Evolutionary conservation across 345 rosid species (phyloP), one percentile per base, ranked within the genome.

Genomic region (Salix dunnii): DNA sequence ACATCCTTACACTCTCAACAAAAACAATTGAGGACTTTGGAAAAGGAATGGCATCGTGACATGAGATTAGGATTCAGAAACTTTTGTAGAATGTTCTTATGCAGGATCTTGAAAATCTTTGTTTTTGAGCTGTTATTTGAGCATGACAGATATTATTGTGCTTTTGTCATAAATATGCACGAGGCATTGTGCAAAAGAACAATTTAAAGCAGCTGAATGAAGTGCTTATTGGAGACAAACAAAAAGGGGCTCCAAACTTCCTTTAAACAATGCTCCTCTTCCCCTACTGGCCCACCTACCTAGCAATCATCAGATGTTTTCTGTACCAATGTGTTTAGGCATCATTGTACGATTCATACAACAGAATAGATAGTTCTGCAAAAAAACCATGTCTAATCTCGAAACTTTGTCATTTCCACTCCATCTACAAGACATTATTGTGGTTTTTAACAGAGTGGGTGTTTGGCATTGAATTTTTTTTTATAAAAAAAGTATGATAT

Each of bases 1-100:
- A 96, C 46, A 91, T 86, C 36, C 97, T 96, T 58, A 85, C 88
- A 0, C 90, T 93, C 2, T 93, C 98, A 66, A 80, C 99, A 10
- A 90, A 78, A 85, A 91, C 97, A 13, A 85, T 96, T 20, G 94
- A 91, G 86, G 95, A 92, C 77, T 89, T 96, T 58, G 91, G 93
- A 21, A 83, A 79, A 48, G 85, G 79, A 66, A 68, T 73, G 81
- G 71, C 68, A 73, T 76, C 79, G 38, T 88, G 77, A 85, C 11
- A 62, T 25, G 12, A 28, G 9, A 27, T n/a, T 60, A 33, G 17
- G 62, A 13, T 55, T 58, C 30, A 2, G 3, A 5, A 55, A 68
- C 6, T 12, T 68, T 5, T 68, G 0, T 20, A 11, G 25, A 33
- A 18, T 25, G 31, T 16, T 30, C 66, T 2, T 64, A n/a, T 35